A percentile compares a stretch with the other conserved stretches of the same genome.
phyloP scores from a whole-genome alignment of 2,329 filamentous ascomycete species.

The Lasiodiplodia theobromae region DNA sequence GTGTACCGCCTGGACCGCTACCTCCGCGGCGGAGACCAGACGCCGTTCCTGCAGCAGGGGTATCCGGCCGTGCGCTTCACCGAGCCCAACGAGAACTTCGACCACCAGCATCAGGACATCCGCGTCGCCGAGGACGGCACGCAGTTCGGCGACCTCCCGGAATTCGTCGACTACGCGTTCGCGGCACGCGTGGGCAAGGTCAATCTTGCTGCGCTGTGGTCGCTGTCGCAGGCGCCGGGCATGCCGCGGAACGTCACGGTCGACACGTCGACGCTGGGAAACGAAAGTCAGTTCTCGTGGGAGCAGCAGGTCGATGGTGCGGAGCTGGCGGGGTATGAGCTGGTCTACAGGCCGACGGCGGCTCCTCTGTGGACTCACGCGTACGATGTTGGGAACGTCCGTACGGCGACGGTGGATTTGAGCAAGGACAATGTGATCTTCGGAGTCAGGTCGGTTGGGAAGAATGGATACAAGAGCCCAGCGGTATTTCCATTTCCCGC shows the following conservation, averaged over 20 bases:
- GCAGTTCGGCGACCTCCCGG: conserved; percentile 62
- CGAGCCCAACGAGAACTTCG: conserved; percentile 64
- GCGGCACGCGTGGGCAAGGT: conserved; percentile 62
- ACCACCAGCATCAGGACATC: conserved; percentile 65
- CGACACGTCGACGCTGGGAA: conserved; percentile 55
- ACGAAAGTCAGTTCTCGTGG: conserved; percentile 60
- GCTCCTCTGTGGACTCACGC: conserved; percentile 60
- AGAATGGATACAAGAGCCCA: conserved; percentile 60
- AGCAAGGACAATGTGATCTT: conserved; percentile 67
- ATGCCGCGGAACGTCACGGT: conserved; percentile 58
- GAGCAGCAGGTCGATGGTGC: conserved; percentile 49
- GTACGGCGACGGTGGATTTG: conserved; percentile 55
- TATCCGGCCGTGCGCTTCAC: conserved; percentile 64
- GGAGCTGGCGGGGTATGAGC: conserved; percentile 58
- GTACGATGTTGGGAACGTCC: conserved; percentile 58
- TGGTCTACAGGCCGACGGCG: conserved; percentile 62
- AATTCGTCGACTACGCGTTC: conserved; percentile 66
- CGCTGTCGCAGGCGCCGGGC: conserved; percentile 60
- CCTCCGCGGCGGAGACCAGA: conserved; percentile 64
- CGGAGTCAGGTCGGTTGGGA: conserved; percentile 60
- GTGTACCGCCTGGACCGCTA: conserved; percentile 65
- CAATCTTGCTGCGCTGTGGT: conserved; percentile 63
- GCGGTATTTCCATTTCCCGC: conserved; percentile 54
- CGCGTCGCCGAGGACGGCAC: conserved; percentile 55
- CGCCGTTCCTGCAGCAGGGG: conserved; percentile 62